Base-by-base conservation (phyloP, 2,329 filamentous ascomycete genomes). In the Sclerotinia trifoliorum region DNA sequence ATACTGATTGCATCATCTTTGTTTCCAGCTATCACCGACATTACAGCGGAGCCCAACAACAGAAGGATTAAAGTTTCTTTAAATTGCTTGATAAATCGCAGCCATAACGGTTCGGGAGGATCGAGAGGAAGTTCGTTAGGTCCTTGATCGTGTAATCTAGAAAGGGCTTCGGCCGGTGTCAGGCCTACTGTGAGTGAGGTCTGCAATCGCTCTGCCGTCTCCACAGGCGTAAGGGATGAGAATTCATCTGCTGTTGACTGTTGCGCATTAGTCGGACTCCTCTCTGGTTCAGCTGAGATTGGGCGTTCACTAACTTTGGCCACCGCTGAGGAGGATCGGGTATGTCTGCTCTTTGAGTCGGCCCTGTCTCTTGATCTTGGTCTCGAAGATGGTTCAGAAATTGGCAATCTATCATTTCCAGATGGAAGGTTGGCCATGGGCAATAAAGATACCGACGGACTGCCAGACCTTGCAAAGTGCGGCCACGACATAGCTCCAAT, bases 1-100 rank as follows among this genome's bases (percentile, higher is more conserved):
- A 99, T 99, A 79, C 94, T 98, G 75, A 99, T 82, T 7, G 94
- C 94, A 81, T 99, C 96, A 75, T 98, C 94, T 77, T 90, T 88
- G 77, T 99, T 99, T 64, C 94, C 93, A 79, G 99, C 90, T 55
- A 98, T 80, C 61, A 98, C 87, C 0, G 94, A 98, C 51, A 96
- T 90, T 24, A 86, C 90, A 0, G 95, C 94, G 3, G 95, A 98
- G 8, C 88, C 91, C 29, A 99, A 86, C 21, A 99, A 85, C n/a
- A 99, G 85, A 29, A 98, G 80, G 71, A 99, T 99, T 67, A 99
- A 83, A 0, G 95, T 94, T 78, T 99, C 95, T 77, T 96, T 93
- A 78, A 99, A 99, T 77, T 99, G 95, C 80, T 96, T 96, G 70
- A 97, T 78, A 75, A 99, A 99, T 69, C 95, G 91, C 66, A 97